Base-by-base conservation (phyloP, 805 yeast genomes). In the Starmerella vitae region DNA sequence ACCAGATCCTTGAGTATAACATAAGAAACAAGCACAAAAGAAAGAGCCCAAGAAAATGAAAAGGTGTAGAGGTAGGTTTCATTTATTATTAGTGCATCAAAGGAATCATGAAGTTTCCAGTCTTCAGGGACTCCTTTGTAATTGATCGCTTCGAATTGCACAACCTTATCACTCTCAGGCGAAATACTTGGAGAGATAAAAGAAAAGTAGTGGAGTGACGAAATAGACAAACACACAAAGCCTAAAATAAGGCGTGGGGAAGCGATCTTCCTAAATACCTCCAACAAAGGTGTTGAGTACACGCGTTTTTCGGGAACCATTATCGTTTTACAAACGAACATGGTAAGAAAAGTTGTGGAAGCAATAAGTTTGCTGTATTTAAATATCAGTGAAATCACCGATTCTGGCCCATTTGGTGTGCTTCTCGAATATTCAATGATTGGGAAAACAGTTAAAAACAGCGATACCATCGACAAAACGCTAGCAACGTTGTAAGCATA, bases 281-380 rank as follows among this genome's bases (percentile, higher is more conserved):
- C 36, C 7, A 21, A 5, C 10, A 35, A 35, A 3, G 30, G 26
- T 20, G 34, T 34, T 3, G 26, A 14, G 20, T n/a, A 25, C 15
- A 26, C 33, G 6, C 19, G 33, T 19, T 25, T 29, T 33, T 34
- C 36, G 8, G 38, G 26, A 3, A n/a, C 22, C 9, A 38, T 29
- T 20, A 19, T 26, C 9, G 24, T 25, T 30, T 38, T 38, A 13
- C 20, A 37, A 13, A 37, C 18, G 13, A 38, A 25, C 12, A 19
- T 29, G 12, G 15, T n/a, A 15, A 30, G 12, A 18, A 33, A 19
- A 2, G 36, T 15, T 12, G 15, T n/a, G 20, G 20, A 10, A 9
- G 33, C 29, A 7, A 20, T 13, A n/a, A n/a, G n/a, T n/a, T n/a
- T n/a, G n/a, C n/a, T n/a, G n/a, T n/a, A n/a, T n/a, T n/a, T n/a